Conservation (phyloP, 2,329 filamentous ascomycete genomes). For the Scopulariopsis brevicaulis region DNA sequence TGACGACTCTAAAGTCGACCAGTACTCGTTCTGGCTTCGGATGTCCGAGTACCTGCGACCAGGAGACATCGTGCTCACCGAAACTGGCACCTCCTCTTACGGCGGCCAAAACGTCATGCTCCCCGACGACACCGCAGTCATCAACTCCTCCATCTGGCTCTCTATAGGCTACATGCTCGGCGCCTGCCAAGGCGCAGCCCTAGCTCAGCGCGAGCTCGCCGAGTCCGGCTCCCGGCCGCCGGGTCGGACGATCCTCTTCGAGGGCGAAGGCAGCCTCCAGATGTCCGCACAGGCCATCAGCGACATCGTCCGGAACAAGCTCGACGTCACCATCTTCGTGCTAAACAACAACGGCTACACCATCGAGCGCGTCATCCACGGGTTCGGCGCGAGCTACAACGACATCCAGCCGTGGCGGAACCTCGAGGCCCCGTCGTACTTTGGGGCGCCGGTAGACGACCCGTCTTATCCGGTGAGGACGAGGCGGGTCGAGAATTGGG, state of each 20-base stretch:
- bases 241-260: slow-evolving; percentile 67
- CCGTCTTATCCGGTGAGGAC: slow-evolving; percentile 36
- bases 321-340: slow-evolving; percentile 73
- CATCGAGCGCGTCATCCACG: slow-evolving; percentile 82
- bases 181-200: slow-evolving; percentile 51
- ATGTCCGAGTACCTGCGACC: slow-evolving; percentile 61
- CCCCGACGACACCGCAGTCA: slow-evolving; percentile 62
- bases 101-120: slow-evolving; percentile 80
- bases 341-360: slow-evolving; percentile 85
- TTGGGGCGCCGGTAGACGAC: slow-evolving; percentile 40
- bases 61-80: slow-evolving; percentile 70
- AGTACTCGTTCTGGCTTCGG: slow-evolving; percentile 70
- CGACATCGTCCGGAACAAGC: slow-evolving; percentile 66
- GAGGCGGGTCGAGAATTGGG: slow-evolving; percentile 57
- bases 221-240: slow-evolving; percentile 47
- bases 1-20: slow-evolving; percentile 14
- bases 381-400: slow-evolving; percentile 70
- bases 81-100: slow-evolving; percentile 81
- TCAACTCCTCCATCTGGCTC: slow-evolving; percentile 70
- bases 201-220: slow-evolving; percentile 33
- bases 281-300: slow-evolving; percentile 74
- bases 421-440: slow-evolving; percentile 53
- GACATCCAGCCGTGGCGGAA: slow-evolving; percentile 69
- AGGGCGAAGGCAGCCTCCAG: slow-evolving; percentile 83
- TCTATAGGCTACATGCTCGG: slow-evolving; percentile 52